Conservation (phyloP, 2,329 filamentous ascomycete genomes). For the Pyricularia pennisetigena region DNA sequence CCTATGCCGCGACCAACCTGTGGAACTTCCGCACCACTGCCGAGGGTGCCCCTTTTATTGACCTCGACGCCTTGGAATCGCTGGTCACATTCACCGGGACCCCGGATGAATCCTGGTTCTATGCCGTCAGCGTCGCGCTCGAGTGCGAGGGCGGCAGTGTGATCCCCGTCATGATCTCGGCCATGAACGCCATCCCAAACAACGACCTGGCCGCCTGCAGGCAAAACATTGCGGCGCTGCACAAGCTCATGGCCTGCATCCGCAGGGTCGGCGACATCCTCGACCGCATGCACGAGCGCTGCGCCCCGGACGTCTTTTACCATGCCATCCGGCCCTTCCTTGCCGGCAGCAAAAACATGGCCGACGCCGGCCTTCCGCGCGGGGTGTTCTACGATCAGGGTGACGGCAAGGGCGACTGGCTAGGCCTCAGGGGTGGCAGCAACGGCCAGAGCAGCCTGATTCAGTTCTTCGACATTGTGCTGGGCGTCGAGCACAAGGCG, state of each 20-base stretch:
- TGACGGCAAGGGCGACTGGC: constrained; percentile 54
- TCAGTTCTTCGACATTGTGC: constrained; percentile 82
- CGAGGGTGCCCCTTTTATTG: constrained; percentile 29
- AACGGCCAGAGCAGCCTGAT: constrained; percentile 91
- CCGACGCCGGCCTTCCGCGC: constrained; percentile 66
- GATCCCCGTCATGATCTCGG: constrained; percentile 68
- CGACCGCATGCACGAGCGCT: constrained; percentile 80
- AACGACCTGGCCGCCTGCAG: constrained; percentile 52
- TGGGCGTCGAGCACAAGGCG: constrained; percentile 67
- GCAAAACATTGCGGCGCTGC: constrained; percentile 36
- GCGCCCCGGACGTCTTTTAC: constrained; percentile 82
- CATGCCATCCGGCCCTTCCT: constrained; percentile 80
- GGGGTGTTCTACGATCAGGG: constrained; percentile 81
- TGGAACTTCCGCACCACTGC: constrained; percentile 66
- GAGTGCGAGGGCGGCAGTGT: constrained; percentile 70
- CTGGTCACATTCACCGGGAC: constrained; percentile 83
- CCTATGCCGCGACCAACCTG: constrained; percentile 75
- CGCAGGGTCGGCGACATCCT: constrained; percentile 58
- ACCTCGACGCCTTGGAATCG: constrained; percentile 59
- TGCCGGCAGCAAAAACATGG: constrained; percentile 90
- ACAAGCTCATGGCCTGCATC: constrained; percentile 56
- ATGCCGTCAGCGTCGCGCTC: constrained; percentile 78
- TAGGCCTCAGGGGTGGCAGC: constrained; percentile 77
- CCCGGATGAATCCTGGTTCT: constrained; percentile 90
- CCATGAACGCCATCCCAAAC: constrained; percentile 57